These are phyloP conservation scores for Bonia amplexicaulis DNA, from an alignment of 176 grass and related monocot genomes.

Conservation along the genomic window DNA sequence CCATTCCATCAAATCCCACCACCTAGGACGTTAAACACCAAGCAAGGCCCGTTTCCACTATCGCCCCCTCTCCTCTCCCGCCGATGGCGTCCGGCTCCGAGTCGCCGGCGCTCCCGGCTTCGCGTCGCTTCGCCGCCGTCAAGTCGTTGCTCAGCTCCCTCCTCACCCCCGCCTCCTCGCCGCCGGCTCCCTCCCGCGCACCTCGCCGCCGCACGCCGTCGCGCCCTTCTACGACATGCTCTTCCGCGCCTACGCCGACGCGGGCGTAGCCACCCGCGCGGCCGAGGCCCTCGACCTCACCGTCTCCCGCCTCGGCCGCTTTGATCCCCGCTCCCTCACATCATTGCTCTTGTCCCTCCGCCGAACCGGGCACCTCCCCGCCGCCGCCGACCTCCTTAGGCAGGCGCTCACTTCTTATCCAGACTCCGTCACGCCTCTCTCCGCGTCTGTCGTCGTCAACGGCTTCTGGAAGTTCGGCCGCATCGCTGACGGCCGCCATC, in stretches of 20 bases:
- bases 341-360: constrained; percentile 65
- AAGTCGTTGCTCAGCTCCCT: constrained; percentile 50
- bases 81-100: background rate
- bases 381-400: constrained; percentile 37
- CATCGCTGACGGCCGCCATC: constrained; percentile 21
- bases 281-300: constrained; percentile 50
- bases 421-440: constrained; percentile 37
- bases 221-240: constrained; percentile 68
- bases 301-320: constrained; percentile 53
- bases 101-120: constrained; percentile 1
- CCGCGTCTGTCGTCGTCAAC: constrained; percentile 37
- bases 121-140: constrained; percentile 46
- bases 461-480: constrained; percentile 61
- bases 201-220: constrained; percentile 40
- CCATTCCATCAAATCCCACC: background rate
- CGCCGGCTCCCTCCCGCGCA: constrained; percentile 32
- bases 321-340: constrained; percentile 61
- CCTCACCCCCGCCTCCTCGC: constrained; percentile 35
- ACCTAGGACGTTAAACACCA: background rate
- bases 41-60: background rate
- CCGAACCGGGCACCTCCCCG: constrained; percentile 36
- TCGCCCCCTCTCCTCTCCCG: background rate
- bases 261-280: constrained; percentile 27
- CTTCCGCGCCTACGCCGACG: constrained; percentile 69
- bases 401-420: constrained; percentile 28